A percentile compares a stretch with the other conserved stretches of the same genome.
phyloP scores from a whole-genome alignment of 2,329 filamentous ascomycete genomes.

The Cercospora beticola region DNA sequence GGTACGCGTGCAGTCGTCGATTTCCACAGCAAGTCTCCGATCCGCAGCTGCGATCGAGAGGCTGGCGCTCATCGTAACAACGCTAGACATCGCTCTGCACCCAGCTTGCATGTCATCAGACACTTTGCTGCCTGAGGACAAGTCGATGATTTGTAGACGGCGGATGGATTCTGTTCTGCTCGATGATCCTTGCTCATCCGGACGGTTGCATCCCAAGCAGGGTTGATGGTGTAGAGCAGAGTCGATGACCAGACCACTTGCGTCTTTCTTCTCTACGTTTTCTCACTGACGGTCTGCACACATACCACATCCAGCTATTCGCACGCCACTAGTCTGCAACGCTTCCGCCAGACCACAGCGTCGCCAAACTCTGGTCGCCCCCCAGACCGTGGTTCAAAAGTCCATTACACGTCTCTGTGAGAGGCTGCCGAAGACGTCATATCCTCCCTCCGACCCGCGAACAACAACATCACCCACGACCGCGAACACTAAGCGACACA shows the following conservation, averaged over 20 bases:
- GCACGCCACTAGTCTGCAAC: conserved; percentile 12
- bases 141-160: not conserved
- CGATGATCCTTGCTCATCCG: conserved; percentile 17
- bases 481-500: not conserved
- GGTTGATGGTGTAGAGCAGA: conserved; percentile 4
- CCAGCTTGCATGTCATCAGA: conserved; percentile 12
- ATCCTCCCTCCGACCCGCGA: conserved; percentile 1
- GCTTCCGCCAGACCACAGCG: not conserved
- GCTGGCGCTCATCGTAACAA: conserved; percentile 1
- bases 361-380: conserved; percentile 10
- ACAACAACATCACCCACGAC: conserved; percentile 2
- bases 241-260: conserved; percentile 7
- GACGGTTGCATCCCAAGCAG: conserved; percentile 4
- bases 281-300: conserved; percentile 2
- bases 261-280: not conserved
- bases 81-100: not conserved
- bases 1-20: not conserved
- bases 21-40: not conserved
- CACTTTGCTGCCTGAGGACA: conserved; percentile 6
- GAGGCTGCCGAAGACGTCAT: conserved; percentile 18
- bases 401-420: conserved; percentile 4
- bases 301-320: not conserved
- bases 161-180: not conserved
- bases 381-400: conserved; percentile 5
- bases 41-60: conserved; percentile 5